Evolutionary conservation across 208 protist genomes (phyloP).

Genomic region (Trypanosoma cruzi): DNA sequence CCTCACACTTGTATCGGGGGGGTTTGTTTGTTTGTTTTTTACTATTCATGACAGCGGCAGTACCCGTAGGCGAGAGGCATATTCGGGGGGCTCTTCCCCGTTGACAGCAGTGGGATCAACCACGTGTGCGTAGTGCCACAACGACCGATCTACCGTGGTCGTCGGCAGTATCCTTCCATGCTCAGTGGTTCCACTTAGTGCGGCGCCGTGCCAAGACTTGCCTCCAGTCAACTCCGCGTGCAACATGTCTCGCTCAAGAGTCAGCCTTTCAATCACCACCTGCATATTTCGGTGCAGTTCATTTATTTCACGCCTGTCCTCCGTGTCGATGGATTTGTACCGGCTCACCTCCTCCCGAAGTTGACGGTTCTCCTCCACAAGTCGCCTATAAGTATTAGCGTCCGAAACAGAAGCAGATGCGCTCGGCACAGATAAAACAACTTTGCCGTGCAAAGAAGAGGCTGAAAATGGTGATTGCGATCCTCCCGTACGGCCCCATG

Average conservation of each 20-base stretch:
- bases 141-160: background rate
- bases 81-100: conserved; percentile 16
- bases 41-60: conserved; percentile 12
- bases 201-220: background rate
- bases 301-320: conserved; percentile 30
- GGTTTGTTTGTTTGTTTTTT: background rate
- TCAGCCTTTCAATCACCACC: conserved; percentile 12
- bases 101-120: conserved; percentile 15
- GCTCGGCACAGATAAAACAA: too few relatives aligned
- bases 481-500: background rate
- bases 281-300: conserved; percentile 32
- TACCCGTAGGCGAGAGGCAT: conserved; percentile 4
- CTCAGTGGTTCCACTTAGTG: background rate
- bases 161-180: background rate
- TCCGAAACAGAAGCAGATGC: background rate
- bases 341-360: conserved; percentile 22
- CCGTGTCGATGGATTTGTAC: conserved; percentile 26
- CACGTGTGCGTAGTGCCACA: conserved; percentile 23
- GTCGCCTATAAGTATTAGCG: background rate
- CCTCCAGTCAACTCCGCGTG: conserved; percentile 2
- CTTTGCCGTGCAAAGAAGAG: background rate
- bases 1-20: background rate
- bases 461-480: background rate
- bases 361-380: conserved; percentile 25
- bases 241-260: conserved; percentile 14